These are phyloP conservation scores for Fusarium succisae DNA, from an alignment of 2,329 filamentous ascomycete genomes.

Conservation along the genomic window DNA sequence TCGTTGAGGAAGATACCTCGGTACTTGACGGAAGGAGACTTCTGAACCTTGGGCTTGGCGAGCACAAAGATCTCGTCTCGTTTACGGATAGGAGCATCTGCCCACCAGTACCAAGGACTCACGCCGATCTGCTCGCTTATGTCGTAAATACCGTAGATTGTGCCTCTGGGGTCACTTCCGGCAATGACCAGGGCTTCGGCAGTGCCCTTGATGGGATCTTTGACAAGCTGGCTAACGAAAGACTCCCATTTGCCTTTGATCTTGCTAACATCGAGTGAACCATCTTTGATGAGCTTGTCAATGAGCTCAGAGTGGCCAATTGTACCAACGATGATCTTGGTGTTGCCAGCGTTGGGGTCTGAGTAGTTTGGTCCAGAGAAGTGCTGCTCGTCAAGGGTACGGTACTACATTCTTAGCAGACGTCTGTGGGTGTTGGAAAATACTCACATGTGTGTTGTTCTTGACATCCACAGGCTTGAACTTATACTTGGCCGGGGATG, in stretches of 20 bases:
- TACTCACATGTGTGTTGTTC: constrained; percentile 58
- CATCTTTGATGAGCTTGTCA: constrained; percentile 32
- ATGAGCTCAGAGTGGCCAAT: constrained; percentile 72
- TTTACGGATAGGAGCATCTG: constrained; percentile 62
- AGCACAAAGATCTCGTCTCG: constrained; percentile 60
- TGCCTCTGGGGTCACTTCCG: constrained; percentile 67
- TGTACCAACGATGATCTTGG: constrained; percentile 74
- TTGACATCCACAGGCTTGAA: constrained; percentile 56
- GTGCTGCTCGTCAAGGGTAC: constrained; percentile 25
- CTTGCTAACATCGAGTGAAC: constrained; percentile 54
- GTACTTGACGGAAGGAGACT: constrained; percentile 66
- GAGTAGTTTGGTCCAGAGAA: constrained; percentile 55
- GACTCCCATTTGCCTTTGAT: constrained; percentile 75
- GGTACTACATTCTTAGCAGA: constrained; percentile 17
- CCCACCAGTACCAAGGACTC: constrained; percentile 65
- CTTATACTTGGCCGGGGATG: constrained; percentile 51
- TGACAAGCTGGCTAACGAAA: constrained; percentile 66
- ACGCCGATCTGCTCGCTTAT: constrained; percentile 70
- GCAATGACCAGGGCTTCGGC: constrained; percentile 63
- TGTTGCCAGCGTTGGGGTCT: constrained; percentile 54
- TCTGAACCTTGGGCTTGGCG: constrained; percentile 43
- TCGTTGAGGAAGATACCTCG: constrained; percentile 72
- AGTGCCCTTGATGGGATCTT: constrained; percentile 54
- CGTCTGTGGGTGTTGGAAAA: fast-evolving
- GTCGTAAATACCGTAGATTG: constrained; percentile 68